A percentile compares a stretch with the other conserved stretches of the same genome.
Evolutionary conservation across 164 flowering plant species (phyloP).

Genomic region (Vitis vinifera): DNA sequence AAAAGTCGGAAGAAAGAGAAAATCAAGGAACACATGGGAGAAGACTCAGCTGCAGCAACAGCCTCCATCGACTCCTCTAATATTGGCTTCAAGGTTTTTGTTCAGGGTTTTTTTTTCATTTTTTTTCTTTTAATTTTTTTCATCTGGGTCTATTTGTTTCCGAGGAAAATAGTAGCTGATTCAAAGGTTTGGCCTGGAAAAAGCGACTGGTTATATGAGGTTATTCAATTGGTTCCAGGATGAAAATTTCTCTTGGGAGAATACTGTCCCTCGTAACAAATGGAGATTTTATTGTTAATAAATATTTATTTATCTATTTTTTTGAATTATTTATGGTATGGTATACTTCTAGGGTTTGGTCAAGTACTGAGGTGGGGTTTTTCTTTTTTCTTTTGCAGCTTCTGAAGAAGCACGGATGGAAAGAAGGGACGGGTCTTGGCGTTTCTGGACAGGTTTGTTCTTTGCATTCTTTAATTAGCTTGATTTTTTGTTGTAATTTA

Average conservation of each 20-base stretch:
- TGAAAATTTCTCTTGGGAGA: background rate
- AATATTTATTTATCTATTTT: no score
- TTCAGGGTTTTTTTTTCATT: slow-evolving; percentile 45
- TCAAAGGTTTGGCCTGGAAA: no score
- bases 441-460: slow-evolving; percentile 59
- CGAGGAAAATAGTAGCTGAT: no score
- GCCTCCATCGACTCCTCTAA: no score
- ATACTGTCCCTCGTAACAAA: background rate
- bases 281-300: no score
- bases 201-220: no score
- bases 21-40: no score
- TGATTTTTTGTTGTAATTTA: background rate
- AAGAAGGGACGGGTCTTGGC: slow-evolving; percentile 90
- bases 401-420: slow-evolving; percentile 86
- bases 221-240: background rate
- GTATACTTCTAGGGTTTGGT: slow-evolving; percentile 2
- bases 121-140: background rate
- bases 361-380: background rate
- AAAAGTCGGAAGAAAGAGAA: no score
- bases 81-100: no score
- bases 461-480: background rate
- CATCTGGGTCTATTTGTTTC: background rate
- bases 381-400: slow-evolving; percentile 36
- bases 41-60: no score
- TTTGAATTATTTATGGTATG: background rate